Percentiles rank a stretch among this genome's conserved stretches.
phyloP scores from a whole-genome alignment of 305 asterid species.

The Fraxinus nigra region DNA sequence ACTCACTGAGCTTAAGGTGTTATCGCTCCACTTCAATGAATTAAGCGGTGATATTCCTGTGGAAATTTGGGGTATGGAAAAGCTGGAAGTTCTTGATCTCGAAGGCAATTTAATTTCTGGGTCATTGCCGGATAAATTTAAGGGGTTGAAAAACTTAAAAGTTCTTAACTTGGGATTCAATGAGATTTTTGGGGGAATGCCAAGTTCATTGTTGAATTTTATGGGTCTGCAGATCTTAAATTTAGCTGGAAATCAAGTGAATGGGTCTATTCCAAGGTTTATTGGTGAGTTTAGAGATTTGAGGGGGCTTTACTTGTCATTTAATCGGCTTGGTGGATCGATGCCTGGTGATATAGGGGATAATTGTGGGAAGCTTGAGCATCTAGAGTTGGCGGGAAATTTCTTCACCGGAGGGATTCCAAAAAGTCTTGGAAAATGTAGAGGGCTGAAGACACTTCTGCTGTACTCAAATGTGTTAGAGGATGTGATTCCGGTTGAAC shows the following conservation, averaged over 20 bases:
- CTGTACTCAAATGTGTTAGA: constrained; percentile 73
- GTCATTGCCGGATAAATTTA: constrained; percentile 42
- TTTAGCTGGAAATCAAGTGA: constrained; percentile 71
- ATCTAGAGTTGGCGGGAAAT: constrained; percentile 69
- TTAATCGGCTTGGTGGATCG: constrained; percentile 57
- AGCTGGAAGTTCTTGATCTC: constrained; percentile 78
- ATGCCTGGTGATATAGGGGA: constrained; percentile 61
- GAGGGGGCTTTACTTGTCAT: constrained; percentile 71
- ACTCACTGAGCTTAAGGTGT: constrained; percentile 54
- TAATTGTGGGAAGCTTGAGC: constrained; percentile 62
- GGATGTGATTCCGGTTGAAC: constrained; percentile 57
- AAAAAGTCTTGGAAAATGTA: constrained; percentile 55
- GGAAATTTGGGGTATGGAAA: constrained; percentile 70
- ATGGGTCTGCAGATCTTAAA: constrained; percentile 49
- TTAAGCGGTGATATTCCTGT: constrained; percentile 63
- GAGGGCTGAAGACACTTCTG: constrained; percentile 48
- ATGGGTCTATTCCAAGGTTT: constrained; percentile 55
- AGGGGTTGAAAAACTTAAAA: constrained; percentile 53
- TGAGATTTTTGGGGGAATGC: constrained; percentile 49
- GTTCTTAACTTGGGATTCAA: constrained; percentile 76
- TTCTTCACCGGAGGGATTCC: constrained; percentile 54
- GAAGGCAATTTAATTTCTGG: constrained; percentile 76
- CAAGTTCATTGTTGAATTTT: constrained; percentile 48
- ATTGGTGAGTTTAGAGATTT: constrained; percentile 49
- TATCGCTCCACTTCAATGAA: constrained; percentile 76